A percentile compares a stretch with the other conserved stretches of the same genome.
Evolutionary conservation across 495 filamentous ascomycete genomes (phyloP).

Genomic region (Thermothielavioides terrestris): DNA sequence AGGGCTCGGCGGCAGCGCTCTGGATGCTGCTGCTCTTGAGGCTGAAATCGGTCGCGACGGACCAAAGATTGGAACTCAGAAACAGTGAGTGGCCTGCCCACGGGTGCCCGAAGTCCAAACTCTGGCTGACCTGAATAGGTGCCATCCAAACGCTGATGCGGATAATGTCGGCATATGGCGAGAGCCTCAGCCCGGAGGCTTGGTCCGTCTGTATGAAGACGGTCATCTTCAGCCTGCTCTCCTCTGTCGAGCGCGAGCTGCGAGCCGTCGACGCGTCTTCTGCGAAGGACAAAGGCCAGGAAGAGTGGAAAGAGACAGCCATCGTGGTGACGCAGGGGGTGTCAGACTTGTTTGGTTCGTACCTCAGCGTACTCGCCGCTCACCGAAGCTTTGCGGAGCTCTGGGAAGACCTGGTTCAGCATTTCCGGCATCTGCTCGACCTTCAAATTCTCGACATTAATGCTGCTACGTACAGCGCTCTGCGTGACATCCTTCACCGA

Average conservation of each 20-base stretch:
- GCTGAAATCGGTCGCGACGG: constrained; percentile 66
- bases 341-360: constrained; percentile 57
- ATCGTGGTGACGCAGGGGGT: constrained; percentile 64
- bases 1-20: constrained; percentile 52
- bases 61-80: constrained; percentile 73
- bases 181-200: constrained; percentile 64
- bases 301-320: constrained; percentile 67
- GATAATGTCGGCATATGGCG: constrained; percentile 86
- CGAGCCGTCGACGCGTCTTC: constrained; percentile 17
- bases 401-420: constrained; percentile 60
- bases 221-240: constrained; percentile 68
- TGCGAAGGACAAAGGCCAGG: constrained; percentile 33
- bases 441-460: constrained; percentile 58
- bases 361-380: constrained; percentile 51
- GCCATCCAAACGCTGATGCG: constrained; percentile 83
- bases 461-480: constrained; percentile 59
- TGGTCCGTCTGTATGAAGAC: constrained; percentile 78
- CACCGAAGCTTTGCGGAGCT: constrained; percentile 52
- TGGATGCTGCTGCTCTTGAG: constrained; percentile 81
- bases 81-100: constrained; percentile 62
- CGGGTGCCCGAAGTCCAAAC: neutral
- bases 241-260: constrained; percentile 44
- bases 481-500: constrained; percentile 57
- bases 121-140: constrained; percentile 30
- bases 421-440: constrained; percentile 52